These are phyloP conservation scores for Boletus rufocinnamomeus DNA, from an alignment of 768 basidiomycete genomes.

Conservation along the genomic window DNA sequence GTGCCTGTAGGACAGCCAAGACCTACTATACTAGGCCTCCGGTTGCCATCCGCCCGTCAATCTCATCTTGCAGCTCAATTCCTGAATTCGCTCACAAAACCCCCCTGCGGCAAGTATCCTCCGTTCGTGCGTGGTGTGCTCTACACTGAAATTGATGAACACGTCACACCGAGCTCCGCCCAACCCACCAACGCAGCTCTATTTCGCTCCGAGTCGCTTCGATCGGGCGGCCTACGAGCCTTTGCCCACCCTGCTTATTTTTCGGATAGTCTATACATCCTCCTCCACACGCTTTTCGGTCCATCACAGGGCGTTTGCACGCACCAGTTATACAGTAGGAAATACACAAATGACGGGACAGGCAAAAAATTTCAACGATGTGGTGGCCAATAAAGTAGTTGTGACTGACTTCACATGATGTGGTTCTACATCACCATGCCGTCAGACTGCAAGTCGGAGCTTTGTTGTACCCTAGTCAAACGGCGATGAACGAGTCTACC, in stretches of 20 bases:
- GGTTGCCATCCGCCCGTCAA: background rate
- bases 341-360: background rate
- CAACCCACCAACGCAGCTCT: no score
- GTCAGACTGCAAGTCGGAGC: constrained; percentile 13
- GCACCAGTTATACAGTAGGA: background rate
- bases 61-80: background rate
- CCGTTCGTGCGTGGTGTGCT: background rate
- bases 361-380: background rate
- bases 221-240: background rate
- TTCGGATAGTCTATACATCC: background rate
- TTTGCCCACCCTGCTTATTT: background rate
- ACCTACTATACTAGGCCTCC: background rate
- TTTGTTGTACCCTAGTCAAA: constrained; percentile 13
- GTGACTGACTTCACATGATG: background rate
- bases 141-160: background rate
- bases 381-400: background rate
- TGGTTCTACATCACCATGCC: constrained; percentile 27
- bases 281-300: background rate
- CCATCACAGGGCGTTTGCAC: background rate
- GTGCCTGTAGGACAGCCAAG: background rate
- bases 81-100: background rate
- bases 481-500: constrained; percentile 30
- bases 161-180: no score
- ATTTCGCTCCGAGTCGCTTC: background rate
- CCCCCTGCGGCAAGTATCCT: background rate